Evolutionary conservation across 768 basidiomycete species (phyloP), one percentile per base, ranked within the genome.

Genomic region (Boletus sensibilis): DNA sequence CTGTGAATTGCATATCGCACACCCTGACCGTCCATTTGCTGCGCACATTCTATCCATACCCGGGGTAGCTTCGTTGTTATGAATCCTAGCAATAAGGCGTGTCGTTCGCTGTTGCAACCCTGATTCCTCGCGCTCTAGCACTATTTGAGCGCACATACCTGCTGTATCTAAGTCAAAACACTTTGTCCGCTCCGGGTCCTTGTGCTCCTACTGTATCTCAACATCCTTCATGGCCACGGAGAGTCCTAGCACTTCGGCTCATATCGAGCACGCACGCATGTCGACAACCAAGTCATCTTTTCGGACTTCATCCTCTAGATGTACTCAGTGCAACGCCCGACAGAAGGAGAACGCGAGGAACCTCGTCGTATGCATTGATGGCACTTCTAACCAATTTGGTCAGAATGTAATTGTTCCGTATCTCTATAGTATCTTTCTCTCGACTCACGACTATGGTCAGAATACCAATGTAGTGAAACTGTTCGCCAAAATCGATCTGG

Each of bases 401-500:
- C 52, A 55, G 10, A 67, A 64, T 33, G 66, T 64, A 39, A 37
- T 14, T 37, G 8, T 31, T 29, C 27, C 7, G 1, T n/a, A 16
- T 23, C 18, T 27, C 38, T 44, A 7, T 11, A 2, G 4, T 3
- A 4, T 16, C 27, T 23, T 42, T 44, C n/a, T 25, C 10, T 38
- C 14, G 14, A 40, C 55, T 67, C 13, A 67, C 35, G 11, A 27
- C 13, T 13, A n/a, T 31, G 23, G 20, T 12, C 53, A 78, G 76
- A 74, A 74, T 39, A 74, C 73, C 51, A 73, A 76, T 34, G 64
- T 77, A n/a, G 62, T 76, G n/a, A 72, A 75, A 50, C 48, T 76
- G 2, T 74, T 74, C 42, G 60, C 59, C 35, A 65, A 62, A 5
- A 55, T 76, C n/a, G 53, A 68, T 16, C 44, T 59, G 5, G 59